Percentiles rank a stretch among this genome's conserved stretches.
Conservation (phyloP, 805 yeast genomes). For the Saccharomyces kudriavzevii region DNA sequence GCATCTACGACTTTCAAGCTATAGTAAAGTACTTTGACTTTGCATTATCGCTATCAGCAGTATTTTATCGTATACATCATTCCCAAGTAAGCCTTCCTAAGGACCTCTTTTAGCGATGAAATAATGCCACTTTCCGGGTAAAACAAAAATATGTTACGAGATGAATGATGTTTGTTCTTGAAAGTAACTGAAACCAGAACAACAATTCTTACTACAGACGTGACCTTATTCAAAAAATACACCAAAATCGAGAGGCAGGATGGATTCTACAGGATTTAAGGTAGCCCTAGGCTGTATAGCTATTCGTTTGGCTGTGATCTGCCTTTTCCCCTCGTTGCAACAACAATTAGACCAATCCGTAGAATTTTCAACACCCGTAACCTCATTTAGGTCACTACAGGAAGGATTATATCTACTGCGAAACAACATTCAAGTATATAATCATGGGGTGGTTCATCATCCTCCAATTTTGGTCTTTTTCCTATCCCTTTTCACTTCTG, state of each 20-base stretch:
- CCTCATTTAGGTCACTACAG: constrained; percentile 38
- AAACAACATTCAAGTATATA: constrained; percentile 56
- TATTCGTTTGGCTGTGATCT: constrained; percentile 14
- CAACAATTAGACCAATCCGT: constrained; percentile 24
- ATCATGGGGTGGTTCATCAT: constrained; percentile 82
- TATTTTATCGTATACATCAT: neutral
- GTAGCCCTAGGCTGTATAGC: constrained; percentile 14
- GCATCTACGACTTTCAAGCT: neutral
- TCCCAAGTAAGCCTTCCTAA: neutral
- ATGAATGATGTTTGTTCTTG: neutral
- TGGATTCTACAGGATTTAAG: neutral
- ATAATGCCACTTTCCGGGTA: neutral
- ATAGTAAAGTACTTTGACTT: neutral
- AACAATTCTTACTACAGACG: neutral
- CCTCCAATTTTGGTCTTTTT: constrained; percentile 62
- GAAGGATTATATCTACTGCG: constrained; percentile 61
- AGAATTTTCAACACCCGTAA: constrained; percentile 31
- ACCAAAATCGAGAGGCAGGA: neutral
- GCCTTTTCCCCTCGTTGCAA: constrained; percentile 22
- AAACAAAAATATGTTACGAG: neutral
- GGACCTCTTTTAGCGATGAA: neutral
- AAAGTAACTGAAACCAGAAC: neutral
- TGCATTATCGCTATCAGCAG: neutral
- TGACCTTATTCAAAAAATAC: neutral
- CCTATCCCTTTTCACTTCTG: constrained; percentile 7